phyloP scores from a whole-genome alignment of 2,329 filamentous ascomycete genomes.

The Fulvia fulva region DNA sequence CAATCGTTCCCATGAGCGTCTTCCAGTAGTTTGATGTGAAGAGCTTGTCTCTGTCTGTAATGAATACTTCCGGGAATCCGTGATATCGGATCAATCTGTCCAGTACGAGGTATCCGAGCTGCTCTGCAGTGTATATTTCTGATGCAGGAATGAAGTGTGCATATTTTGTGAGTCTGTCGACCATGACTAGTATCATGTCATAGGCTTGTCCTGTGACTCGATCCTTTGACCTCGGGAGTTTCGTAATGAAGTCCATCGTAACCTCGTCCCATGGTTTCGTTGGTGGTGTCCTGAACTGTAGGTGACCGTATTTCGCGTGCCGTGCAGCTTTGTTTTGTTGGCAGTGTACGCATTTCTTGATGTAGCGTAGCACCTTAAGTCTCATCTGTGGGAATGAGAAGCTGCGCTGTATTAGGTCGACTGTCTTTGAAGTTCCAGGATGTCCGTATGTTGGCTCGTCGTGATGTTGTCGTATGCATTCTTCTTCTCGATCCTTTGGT shows the following conservation, averaged over 20 bases:
- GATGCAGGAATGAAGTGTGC: conserved; percentile 3
- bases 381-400: conserved; percentile 7
- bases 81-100: conserved; percentile 19
- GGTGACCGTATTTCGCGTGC: too few species aligned
- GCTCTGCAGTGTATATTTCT: conserved; percentile 12
- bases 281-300: too few species aligned
- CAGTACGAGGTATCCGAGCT: conserved; percentile 21
- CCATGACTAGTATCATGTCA: conserved; percentile 19
- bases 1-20: too few species aligned
- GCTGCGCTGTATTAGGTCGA: too few species aligned
- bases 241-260: too few species aligned
- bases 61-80: too few species aligned
- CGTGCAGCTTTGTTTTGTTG: too few species aligned
- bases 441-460: conserved; percentile 5
- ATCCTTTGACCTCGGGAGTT: conserved; percentile 12
- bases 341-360: conserved; percentile 18
- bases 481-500: conserved; percentile 8
- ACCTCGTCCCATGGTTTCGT: too few species aligned
- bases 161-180: conserved; percentile 19
- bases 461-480: conserved; percentile 17
- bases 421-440: too few species aligned
- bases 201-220: conserved; percentile 6
- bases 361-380: conserved; percentile 2
- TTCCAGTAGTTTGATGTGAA: too few species aligned
- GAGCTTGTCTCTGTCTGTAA: too few species aligned